Conservation (phyloP, 768 basidiomycete genomes). For the Boletus pseudopeckii region DNA sequence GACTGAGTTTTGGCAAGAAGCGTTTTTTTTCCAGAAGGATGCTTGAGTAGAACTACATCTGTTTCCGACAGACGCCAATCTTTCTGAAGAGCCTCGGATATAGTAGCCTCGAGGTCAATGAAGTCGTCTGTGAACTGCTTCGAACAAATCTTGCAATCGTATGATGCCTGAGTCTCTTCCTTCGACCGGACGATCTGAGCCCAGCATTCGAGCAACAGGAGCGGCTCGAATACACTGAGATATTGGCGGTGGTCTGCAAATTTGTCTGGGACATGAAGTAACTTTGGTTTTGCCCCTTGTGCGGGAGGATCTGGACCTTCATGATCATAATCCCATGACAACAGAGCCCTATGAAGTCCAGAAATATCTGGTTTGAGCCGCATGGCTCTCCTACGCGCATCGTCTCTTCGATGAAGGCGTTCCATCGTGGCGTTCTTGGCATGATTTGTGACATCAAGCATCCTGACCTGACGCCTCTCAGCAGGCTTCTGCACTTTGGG, state of each 20-base stretch:
- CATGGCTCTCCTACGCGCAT: constrained; percentile 55
- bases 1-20: constrained; percentile 71
- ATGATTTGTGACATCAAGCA: constrained; percentile 50
- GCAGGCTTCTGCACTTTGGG: constrained; percentile 55
- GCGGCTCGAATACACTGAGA: constrained; percentile 72
- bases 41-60: constrained; percentile 79
- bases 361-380: constrained; percentile 83
- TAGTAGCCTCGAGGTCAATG: constrained; percentile 70
- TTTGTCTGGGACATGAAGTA: constrained; percentile 53
- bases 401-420: constrained; percentile 54
- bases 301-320: constrained; percentile 59
- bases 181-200: constrained; percentile 78
- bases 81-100: constrained; percentile 55
- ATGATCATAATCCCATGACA: constrained; percentile 87
- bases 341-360: constrained; percentile 67
- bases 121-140: constrained; percentile 78
- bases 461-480: constrained; percentile 62
- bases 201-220: constrained; percentile 89
- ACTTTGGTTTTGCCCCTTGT: constrained; percentile 29
- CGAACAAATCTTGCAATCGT: constrained; percentile 61
- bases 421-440: constrained; percentile 44
- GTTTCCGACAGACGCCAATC: constrained; percentile 78
- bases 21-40: constrained; percentile 48
- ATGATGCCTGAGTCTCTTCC: constrained; percentile 52
- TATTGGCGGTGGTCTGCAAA: constrained; percentile 71